Evolutionary conservation across 2,329 filamentous ascomycete genomes (phyloP).

Genomic region (Colletotrichum sp.): DNA sequence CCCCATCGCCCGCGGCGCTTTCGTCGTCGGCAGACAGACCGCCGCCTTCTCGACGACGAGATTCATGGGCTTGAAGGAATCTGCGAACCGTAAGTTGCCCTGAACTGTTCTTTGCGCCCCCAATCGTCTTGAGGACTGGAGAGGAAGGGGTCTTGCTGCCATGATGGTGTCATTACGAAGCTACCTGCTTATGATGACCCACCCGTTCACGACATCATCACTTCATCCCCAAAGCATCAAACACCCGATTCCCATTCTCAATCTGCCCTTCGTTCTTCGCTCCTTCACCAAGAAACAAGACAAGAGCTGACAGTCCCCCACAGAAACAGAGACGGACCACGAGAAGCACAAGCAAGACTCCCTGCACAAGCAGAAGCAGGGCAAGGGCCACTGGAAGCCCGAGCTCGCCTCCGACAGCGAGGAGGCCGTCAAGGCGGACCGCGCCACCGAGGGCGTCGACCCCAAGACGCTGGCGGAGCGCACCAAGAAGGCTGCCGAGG

Average conservation of each 20-base stretch:
- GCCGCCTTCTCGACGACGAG: conserved; percentile 31
- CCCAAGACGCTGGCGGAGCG: conserved; percentile 60
- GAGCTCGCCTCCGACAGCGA: conserved; percentile 81
- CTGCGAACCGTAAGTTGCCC: conserved; percentile 36
- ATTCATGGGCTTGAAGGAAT: conserved; percentile 40
- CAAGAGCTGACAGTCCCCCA: not conserved
- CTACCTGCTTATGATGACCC: not conserved
- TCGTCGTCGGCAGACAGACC: conserved; percentile 28
- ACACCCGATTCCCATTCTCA: not conserved
- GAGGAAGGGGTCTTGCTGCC: not conserved
- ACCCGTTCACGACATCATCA: not conserved
- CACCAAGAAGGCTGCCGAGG: conserved; percentile 59
- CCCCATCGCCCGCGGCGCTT: conserved; percentile 26
- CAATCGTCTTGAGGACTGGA: not conserved
- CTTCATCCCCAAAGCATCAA: not conserved
- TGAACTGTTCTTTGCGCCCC: not conserved
- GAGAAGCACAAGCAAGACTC: conserved; percentile 67
- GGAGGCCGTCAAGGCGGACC: conserved; percentile 75
- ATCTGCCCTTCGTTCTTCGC: not conserved
- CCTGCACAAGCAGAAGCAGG: conserved; percentile 70
- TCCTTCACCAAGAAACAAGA: not conserved
- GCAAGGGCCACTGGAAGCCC: conserved; percentile 77
- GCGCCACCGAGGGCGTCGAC: conserved; percentile 41
- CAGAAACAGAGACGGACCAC: conserved; percentile 51
- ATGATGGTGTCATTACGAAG: not conserved